Evolutionary conservation across 768 basidiomycete genomes (phyloP), one percentile per base, ranked within the genome.

Genomic region (Mycena epipterygia): DNA sequence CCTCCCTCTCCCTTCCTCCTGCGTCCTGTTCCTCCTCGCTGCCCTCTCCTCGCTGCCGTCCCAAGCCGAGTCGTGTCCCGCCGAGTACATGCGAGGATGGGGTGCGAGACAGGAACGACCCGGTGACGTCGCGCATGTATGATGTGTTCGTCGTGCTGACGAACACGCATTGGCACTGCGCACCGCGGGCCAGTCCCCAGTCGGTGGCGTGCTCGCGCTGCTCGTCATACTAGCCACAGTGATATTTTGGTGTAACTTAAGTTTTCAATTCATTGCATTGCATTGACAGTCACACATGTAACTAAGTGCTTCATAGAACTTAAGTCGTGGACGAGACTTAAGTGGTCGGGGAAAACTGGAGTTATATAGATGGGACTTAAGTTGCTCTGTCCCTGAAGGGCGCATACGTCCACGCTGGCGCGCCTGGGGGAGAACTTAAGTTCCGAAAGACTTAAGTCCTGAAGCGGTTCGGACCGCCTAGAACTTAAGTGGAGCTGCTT

Each of bases 231-330:
- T 55, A 55, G 30, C 53, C 19, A 55, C 53, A 55, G 53, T 55
- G 53, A 55, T 55, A 37, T 33, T 55, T 55, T 12, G 32, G 53
- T 55, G 30, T 55, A 55, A 55, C 53, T 55, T 55, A 56, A 37
- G 35, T 14, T 56, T 56, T 56, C 55, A 37, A 39, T 56, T 37
- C 35, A 37, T 37, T 56, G 55, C 35, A 56, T 6, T 56, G 25
- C 53, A 55, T 32, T 55, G 53, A 55, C 53, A 55, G 53, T 56
- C 53, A 55, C 53, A 55, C 53, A 55, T 35, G 53, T 55, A 35
- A 55, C 53, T 35, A 33, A 55, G 53, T 37, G 55, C 35, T 55
- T 33, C 27, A 19, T 39, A 56, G 9, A 56, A 56, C 55, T 56
- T 25, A 39, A 56, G 55, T 56, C n/a, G 29, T 25, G 25, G 16